Conservation (phyloP, 129 eudicot genomes). For the sunflower (Helianthus annuus) region HanXRQr2.0-SUNRISE NC_035441.2:157651719-157652218, state of each 20-base stretch:
- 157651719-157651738: conserved; percentile 52
- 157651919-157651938: conserved; percentile 59
- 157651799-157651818: conserved; percentile 41
- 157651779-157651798: conserved; percentile 54
- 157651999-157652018: neutral
- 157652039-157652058: neutral
- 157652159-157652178: conserved; percentile 68
- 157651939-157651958: conserved; percentile 67
- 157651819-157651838: conserved; percentile 33
- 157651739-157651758: conserved; percentile 49
- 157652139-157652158: conserved; percentile 49
- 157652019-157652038: neutral
- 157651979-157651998: conserved; percentile 56
- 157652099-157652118: conserved; percentile 62
- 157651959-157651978: conserved; percentile 48
- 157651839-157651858: conserved; percentile 49
- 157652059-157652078: conserved; percentile 46
- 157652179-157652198: conserved; percentile 76
- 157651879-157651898: conserved; percentile 78
- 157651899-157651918: conserved; percentile 69
- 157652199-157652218: conserved; percentile 58
- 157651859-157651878: conserved; percentile 49
- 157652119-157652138: conserved; percentile 48
- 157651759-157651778: conserved; percentile 65
- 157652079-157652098: conserved; percentile 77